These are phyloP conservation scores for Sphagnurus paluster DNA, from an alignment of 1,284 basidiomycete genomes.

Conservation along the genomic window DNA sequence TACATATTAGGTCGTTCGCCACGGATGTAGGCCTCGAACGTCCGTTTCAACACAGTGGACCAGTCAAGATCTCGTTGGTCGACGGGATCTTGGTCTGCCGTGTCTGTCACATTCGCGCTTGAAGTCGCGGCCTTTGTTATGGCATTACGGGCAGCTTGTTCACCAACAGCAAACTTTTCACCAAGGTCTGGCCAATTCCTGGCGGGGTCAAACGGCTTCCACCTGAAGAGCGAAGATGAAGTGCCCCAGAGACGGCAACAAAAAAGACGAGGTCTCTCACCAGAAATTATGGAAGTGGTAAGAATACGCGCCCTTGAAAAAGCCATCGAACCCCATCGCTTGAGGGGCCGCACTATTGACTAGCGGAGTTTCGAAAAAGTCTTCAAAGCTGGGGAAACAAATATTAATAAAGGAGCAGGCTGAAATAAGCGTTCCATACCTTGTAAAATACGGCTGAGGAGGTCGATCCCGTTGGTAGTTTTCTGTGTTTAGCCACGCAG, in stretches of 20 bases:
- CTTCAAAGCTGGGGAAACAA: conserved; percentile 57
- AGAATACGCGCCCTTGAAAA: conserved; percentile 84
- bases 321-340: conserved; percentile 80
- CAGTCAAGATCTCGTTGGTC: conserved; percentile 82
- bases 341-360: conserved; percentile 70
- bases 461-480: conserved; percentile 81
- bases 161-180: conserved; percentile 71
- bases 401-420: not conserved
- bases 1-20: conserved; percentile 92
- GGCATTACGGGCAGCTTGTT: conserved; percentile 52
- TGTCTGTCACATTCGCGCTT: conserved; percentile 16
- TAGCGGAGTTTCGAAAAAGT: conserved; percentile 80
- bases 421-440: conserved; percentile 42
- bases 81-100: conserved; percentile 40
- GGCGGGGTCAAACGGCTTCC: conserved; percentile 87
- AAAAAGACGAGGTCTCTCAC: too few species aligned
- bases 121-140: conserved; percentile 13
- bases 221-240: conserved; percentile 52
- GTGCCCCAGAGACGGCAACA: too few species aligned
- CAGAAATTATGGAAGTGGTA: conserved; percentile 90
- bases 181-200: conserved; percentile 94
- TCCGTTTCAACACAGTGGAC: conserved; percentile 88
- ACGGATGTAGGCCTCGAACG: conserved; percentile 86
- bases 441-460: conserved; percentile 81
- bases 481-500: conserved; percentile 86